Evolutionary conservation across 2,329 filamentous ascomycete species (phyloP).

Genomic region (Aureobasidium namibiae): DNA sequence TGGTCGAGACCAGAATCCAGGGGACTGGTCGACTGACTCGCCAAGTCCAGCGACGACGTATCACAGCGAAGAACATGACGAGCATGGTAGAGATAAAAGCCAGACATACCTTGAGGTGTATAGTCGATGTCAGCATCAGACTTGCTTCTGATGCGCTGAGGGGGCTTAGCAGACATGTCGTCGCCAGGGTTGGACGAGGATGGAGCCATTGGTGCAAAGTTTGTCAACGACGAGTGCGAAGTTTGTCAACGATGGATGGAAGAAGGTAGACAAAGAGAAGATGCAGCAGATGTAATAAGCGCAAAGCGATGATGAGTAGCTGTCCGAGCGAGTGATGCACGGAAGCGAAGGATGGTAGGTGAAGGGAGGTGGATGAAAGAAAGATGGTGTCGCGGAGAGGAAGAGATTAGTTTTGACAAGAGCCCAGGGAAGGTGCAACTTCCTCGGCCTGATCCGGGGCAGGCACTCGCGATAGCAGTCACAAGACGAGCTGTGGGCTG

Average conservation of each 20-base stretch:
- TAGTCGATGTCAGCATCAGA: neutral
- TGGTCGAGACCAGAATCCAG: neutral
- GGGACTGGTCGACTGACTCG: neutral
- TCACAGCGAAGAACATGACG: neutral
- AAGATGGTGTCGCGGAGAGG: neutral
- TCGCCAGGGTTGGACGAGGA: neutral
- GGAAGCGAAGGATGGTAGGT: neutral
- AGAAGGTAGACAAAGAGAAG: neutral
- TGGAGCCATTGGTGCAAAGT: neutral
- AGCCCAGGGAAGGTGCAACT: neutral
- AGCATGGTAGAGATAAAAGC: neutral
- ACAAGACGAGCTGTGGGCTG: neutral
- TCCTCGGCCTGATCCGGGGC: neutral
- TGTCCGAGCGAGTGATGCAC: neutral
- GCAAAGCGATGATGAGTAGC: constrained; percentile 2
- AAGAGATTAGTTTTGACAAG: neutral
- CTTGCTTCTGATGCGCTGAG: neutral
- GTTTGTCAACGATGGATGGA: neutral
- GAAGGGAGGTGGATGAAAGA: neutral
- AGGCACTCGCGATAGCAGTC: neutral
- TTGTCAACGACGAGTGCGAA: neutral
- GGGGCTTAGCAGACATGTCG: neutral
- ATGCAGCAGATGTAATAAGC: neutral
- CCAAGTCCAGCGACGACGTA: neutral
- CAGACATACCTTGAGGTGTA: neutral